Evolutionary conservation across 164 flowering plant species (phyloP).

Genomic region (Pachysandra terminalis): DNA sequence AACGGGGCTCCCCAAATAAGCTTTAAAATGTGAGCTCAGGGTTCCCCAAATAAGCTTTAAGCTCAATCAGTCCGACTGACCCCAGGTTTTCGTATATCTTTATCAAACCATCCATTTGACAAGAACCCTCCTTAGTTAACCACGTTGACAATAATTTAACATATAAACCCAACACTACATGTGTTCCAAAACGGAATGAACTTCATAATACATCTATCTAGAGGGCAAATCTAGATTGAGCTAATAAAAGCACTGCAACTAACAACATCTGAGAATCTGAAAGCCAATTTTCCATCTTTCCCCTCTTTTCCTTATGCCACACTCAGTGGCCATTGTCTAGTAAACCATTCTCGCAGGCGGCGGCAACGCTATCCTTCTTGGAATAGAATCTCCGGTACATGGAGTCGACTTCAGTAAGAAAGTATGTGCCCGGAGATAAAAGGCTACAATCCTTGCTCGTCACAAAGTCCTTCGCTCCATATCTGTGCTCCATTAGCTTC

Average conservation of each 20-base stretch:
- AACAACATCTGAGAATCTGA: neutral
- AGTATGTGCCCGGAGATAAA: slow-evolving; percentile 74
- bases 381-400: slow-evolving; percentile 88
- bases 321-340: slow-evolving; percentile 59
- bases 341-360: slow-evolving; percentile 38
- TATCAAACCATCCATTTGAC: too few species aligned
- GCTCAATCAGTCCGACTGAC: too few species aligned
- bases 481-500: slow-evolving; percentile 95
- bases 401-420: slow-evolving; percentile 86
- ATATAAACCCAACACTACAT: too few species aligned
- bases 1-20: too few species aligned
- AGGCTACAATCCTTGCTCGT: slow-evolving; percentile 78
- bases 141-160: too few species aligned
- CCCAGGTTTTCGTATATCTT: too few species aligned
- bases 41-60: too few species aligned
- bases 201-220: too few species aligned
- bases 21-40: too few species aligned
- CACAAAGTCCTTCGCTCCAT: slow-evolving; percentile 85
- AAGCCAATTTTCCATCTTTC: slow-evolving; percentile 1
- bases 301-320: neutral
- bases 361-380: slow-evolving; percentile 36
- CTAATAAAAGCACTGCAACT: neutral
- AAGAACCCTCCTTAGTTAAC: too few species aligned
- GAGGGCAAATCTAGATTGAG: too few species aligned
- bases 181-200: too few species aligned